Evolutionary conservation across 495 filamentous ascomycete genomes (phyloP), one percentile per base, ranked within the genome.

Genomic region (Gamarada debralockiae): DNA sequence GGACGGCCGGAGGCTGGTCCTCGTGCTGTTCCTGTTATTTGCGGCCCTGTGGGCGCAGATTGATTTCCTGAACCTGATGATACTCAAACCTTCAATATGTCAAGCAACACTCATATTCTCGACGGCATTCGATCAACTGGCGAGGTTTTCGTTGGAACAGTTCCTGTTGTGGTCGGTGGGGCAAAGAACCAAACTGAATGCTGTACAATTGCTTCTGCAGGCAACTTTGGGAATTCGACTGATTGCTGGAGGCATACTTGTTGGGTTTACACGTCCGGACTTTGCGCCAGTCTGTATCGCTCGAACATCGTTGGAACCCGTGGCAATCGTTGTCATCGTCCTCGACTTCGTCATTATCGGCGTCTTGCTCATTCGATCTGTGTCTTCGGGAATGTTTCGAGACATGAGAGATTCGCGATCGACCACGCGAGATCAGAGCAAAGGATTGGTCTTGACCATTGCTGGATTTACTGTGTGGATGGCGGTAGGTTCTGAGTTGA

Each of bases 1-100:
- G 69, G 76, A 81, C 72, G 73, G 76, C 73, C 72, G 70, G 77
- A 81, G 77, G 77, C 77, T 81, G 77, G 77, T 74, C 76, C 77
- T 81, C 77, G 60, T 75, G 58, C 55, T 70, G 44, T 81, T 81
- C 61, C 67, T 79, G 52, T 44, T 70, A 9, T 73, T 71, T 52
- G 66, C 71, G 24, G 72, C 72, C 44, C 67, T 75, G 65, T 81
- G 77, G 77, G 75, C 74, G 38, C 61, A 72, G 18, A 55, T 70
- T 60, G 72, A 73, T 49, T 80, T 81, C 50, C 59, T 74, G 44
- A 59, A 71, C 1, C 66, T 74, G 20, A 59, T 78, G 21, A 66
- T 81, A 59, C 63, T 75, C 27, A 65, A 62, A 12, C 67, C 71
- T 3, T 54, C 69, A 22, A 67, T 65, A 24, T 81, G 77, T 60